Conservation (phyloP, 306 rosid species). For the Trichosanthes cucumerina region DNA sequence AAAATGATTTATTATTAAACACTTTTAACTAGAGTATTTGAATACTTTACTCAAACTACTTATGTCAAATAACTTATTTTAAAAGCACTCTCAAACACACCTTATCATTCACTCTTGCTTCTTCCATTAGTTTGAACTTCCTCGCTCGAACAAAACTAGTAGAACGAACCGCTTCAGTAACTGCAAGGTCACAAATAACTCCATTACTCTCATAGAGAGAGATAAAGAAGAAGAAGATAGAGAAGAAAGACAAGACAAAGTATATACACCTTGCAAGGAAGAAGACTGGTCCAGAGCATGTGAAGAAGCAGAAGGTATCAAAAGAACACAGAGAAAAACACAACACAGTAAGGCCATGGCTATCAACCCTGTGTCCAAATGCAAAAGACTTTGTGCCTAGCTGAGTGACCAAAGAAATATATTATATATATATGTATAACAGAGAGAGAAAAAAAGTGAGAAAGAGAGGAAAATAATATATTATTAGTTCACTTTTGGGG, state of each 20-base stretch:
- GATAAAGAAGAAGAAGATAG: not conserved
- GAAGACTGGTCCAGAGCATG: not conserved
- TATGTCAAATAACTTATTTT: not conserved
- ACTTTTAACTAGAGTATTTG: not conserved
- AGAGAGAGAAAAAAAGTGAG: not conserved
- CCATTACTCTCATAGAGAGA: not conserved
- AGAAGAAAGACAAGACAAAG: not conserved
- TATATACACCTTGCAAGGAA: not conserved
- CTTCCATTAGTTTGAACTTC: not conserved
- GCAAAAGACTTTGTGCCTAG: not conserved
- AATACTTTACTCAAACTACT: not conserved
- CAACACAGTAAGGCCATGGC: not conserved
- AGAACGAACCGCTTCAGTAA: not conserved
- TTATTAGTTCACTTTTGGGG: slow-evolving; percentile 1
- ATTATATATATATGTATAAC: not conserved
- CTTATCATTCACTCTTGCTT: not conserved
- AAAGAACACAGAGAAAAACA: not conserved
- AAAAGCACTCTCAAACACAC: not conserved
- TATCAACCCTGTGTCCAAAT: not conserved
- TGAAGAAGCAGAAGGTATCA: not conserved
- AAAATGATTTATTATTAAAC: not conserved
- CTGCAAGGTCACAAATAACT: slow-evolving; percentile 1
- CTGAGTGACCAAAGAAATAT: not conserved
- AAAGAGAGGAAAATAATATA: not conserved
- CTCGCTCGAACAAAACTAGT: not conserved